These are phyloP conservation scores for Podospora australis DNA, from an alignment of 495 filamentous ascomycete genomes.

Conservation along the genomic window DNA sequence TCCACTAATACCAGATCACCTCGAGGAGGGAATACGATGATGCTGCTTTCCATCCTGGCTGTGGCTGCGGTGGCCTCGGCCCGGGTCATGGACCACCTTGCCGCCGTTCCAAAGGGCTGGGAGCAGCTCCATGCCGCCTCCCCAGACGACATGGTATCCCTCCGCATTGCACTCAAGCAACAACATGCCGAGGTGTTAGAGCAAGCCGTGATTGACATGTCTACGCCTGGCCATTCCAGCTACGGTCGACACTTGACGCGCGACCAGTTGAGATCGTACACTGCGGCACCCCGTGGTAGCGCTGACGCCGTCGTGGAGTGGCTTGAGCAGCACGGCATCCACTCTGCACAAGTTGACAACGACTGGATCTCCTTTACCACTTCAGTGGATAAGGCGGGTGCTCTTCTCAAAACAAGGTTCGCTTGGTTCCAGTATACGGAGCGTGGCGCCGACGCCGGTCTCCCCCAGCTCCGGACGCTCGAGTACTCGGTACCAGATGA, in stretches of 20 bases:
- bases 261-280: conserved; percentile 45
- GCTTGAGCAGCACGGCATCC: conserved; percentile 46
- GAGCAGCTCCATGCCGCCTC: conserved; percentile 26
- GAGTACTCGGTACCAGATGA: conserved; percentile 57
- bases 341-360: conserved; percentile 36
- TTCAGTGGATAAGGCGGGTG: conserved; percentile 38
- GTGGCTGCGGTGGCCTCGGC: conserved; percentile 27
- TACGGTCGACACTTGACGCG: conserved; percentile 54
- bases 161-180: conserved; percentile 31
- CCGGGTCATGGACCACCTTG: conserved; percentile 42
- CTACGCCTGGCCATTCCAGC: conserved; percentile 46
- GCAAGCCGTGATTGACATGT: conserved; percentile 47
- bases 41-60: conserved; percentile 28
- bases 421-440: conserved; percentile 33
- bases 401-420: conserved; percentile 44
- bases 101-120: conserved; percentile 44
- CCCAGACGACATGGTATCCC: conserved; percentile 24
- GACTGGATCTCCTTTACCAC: conserved; percentile 45
- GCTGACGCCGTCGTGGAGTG: conserved; percentile 40
- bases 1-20: neutral
- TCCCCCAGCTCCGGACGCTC: conserved; percentile 47
- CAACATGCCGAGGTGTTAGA: conserved; percentile 47
- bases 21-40: conserved; percentile 13
- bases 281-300: conserved; percentile 41
- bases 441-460: conserved; percentile 24